Base-by-base conservation (phyloP, 768 basidiomycete species). In the Phaffia australis region DNA sequence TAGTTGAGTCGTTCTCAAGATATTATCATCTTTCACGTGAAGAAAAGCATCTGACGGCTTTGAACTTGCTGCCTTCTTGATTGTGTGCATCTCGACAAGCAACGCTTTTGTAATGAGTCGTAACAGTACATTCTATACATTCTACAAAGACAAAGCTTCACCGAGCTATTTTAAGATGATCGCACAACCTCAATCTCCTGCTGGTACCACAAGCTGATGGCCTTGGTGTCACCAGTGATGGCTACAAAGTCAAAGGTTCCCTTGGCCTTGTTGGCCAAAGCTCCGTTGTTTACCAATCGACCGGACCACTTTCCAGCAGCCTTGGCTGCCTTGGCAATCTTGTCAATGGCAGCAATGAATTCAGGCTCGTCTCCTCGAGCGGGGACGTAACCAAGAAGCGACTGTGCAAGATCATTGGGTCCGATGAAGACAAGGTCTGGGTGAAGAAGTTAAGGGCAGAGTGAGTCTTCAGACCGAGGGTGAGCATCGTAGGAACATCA, bases 281-380 rank as follows among this genome's bases (percentile, higher is more conserved):
- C 29, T 16, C 74, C 74, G 56, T 71, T 60, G 54, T 71, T 72
- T 30, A 69, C 70, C 47, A 75, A 56, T n/a, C 65, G 59, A 23
- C 71, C 71, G 4, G 59, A 57, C 71, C 68, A 69, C 69, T 76
- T 78, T 7, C 75, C 75, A n/a, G 74, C 73, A 1, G 60, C 68
- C 52, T 77, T 71, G n/a, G 74, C 72, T 16, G 75, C 76, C 48
- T 70, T 70, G 23, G 74, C 70, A 29, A 74, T 72, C 60, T 71
- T 70, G 5, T 71, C 72, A 54, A 78, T 78, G 18, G 75, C 76
- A 1, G 72, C 74, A 64, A 76, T 72, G 50, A 76, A 73, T 64
- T 75, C 74, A 15, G 73, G 73, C 35, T 69, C 66, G n/a, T 71
- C 62, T 16, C 63, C 60, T 32, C 76, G 73, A 3, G 72, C 74